Evolutionary conservation across 2,329 filamentous ascomycete genomes (phyloP).

Genomic region (Colletotrichum sp.): DNA sequence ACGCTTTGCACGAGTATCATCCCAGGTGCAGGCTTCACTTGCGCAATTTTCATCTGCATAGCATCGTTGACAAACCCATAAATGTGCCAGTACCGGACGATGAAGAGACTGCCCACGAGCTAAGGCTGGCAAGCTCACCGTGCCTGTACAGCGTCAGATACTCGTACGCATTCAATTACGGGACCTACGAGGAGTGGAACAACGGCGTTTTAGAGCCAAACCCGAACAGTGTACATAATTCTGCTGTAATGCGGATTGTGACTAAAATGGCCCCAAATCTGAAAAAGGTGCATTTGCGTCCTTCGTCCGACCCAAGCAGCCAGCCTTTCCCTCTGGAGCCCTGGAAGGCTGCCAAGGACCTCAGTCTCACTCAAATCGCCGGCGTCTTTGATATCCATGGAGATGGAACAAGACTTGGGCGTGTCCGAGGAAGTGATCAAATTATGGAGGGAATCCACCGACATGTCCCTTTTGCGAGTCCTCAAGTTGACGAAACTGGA

Average conservation of each 20-base stretch:
- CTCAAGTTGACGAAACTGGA: background rate
- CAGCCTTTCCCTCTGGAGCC: background rate
- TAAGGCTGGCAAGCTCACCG: background rate
- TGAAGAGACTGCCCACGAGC: background rate
- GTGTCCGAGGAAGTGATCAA: background rate
- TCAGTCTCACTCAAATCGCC: too few species aligned
- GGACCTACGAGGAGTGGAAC: too few species aligned
- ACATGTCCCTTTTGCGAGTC: background rate
- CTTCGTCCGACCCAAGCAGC: fast-evolving
- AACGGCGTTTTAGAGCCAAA: background rate
- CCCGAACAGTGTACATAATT: background rate
- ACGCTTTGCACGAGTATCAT: background rate
- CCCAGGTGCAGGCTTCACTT: background rate
- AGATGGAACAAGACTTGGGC: background rate
- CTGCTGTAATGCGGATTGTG: background rate
- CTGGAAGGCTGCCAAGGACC: background rate
- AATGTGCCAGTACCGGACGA: too few species aligned
- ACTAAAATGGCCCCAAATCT: background rate
- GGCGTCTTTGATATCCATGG: background rate
- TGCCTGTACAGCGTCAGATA: background rate
- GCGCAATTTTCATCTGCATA: background rate
- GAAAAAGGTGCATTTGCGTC: background rate
- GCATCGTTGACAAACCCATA: background rate
- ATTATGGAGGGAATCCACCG: background rate
- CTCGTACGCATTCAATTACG: too few species aligned